Evolutionary conservation across 202 grass and related monocot genomes (phyloP).

Genomic region (Setaria viridis): DNA sequence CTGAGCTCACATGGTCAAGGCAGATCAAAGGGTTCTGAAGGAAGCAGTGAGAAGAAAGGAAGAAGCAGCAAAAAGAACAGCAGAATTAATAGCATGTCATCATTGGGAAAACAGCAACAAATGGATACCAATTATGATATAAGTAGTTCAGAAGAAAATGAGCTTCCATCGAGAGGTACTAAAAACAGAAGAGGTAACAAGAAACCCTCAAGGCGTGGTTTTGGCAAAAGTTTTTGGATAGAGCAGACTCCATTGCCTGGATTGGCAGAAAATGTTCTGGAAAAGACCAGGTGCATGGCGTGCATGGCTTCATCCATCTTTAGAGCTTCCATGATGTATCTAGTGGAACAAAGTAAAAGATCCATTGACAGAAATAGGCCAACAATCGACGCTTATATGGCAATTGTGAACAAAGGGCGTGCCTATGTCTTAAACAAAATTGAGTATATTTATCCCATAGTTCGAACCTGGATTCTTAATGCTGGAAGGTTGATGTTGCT

Average conservation of each 20-base stretch:
- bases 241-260: constrained; percentile 37
- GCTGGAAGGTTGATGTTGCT: constrained; percentile 81
- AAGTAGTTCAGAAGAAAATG: constrained; percentile 53
- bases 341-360: constrained; percentile 62
- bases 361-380: constrained; percentile 67
- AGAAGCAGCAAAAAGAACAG: constrained; percentile 55
- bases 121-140: constrained; percentile 43
- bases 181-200: constrained; percentile 57
- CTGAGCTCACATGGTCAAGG: constrained; percentile 54
- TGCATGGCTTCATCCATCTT: constrained; percentile 72
- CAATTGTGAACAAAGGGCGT: constrained; percentile 57
- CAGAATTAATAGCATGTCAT: constrained; percentile 40
- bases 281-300: constrained; percentile 55
- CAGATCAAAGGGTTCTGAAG: constrained; percentile 49
- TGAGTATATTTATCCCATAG: constrained; percentile 68
- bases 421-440: constrained; percentile 60
- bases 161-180: constrained; percentile 39
- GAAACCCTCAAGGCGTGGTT: constrained; percentile 42
- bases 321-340: constrained; percentile 66
- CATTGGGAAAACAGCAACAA: constrained; percentile 48
- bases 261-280: constrained; percentile 49
- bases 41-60: constrained; percentile 51
- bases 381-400: constrained; percentile 51
- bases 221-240: constrained; percentile 28
- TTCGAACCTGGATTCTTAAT: constrained; percentile 68